Evolutionary conservation across 1,284 basidiomycete species (phyloP), one percentile per base, ranked within the genome.

Genomic region (Clitocybe nebularis): DNA sequence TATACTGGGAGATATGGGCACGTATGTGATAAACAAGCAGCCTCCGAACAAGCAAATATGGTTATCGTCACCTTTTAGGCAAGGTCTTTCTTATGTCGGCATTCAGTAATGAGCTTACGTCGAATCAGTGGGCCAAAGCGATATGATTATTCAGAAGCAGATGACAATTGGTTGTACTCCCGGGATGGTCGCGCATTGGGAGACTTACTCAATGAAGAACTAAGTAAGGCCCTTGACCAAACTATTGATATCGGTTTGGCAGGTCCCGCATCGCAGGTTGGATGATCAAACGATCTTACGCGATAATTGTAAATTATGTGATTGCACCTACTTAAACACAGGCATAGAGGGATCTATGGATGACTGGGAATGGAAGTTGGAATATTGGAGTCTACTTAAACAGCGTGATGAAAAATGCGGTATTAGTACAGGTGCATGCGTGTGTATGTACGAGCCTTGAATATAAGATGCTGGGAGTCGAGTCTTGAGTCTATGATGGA

Each of bases 1-100:
- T 39, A 74, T 75, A 36, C 72, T 97, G 13, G 93, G 89, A 24
- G 71, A 77, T 5, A 72, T 87, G 48, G 94, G 94, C 13, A 98
- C 91, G n/a, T 99, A 97, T 68, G 95, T 98, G 29, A 89, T 99
- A 69, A 99, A 99, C 71, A 99, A 99, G 73, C 95, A 99, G 65
- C 95, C 95, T 6, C 95, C 96, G 4, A 98, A 98, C 62, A 93
- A 93, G 66, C 96, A 99, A 64, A 98, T 99, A 59, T 99, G 95
- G 95, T 74, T 99, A 23, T 94, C 91, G 8, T 95, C 92, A 24
- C 95, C 95, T 0, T 60, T 84, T 49, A 90, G 84, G 86, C 84
- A 46, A 24, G 68, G 54, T 28, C 28, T 45, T 22, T 28, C 16
- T 17, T n/a, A 21, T 9, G 26, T 41, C 1, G 23, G 23, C 14